phyloP scores from a whole-genome alignment of 2,329 filamentous ascomycete species.

The Lithohypha guttulata region DNA sequence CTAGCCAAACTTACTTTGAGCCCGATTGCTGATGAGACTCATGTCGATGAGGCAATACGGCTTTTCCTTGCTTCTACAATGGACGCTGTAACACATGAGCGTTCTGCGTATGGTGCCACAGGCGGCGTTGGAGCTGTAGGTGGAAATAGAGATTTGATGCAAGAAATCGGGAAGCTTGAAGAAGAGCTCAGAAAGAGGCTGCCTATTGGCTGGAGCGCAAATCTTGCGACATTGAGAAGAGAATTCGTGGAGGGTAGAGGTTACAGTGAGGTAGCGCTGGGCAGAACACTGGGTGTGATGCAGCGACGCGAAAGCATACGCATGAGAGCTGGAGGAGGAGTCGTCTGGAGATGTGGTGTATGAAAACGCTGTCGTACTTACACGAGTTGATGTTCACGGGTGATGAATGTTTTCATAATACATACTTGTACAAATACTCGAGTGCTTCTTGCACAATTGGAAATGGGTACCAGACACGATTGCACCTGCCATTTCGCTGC shows the following conservation, averaged over 20 bases:
- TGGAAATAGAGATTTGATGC: conserved; percentile 78
- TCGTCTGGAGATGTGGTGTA: conserved; percentile 38
- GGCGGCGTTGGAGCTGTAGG: conserved; percentile 13
- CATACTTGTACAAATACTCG: too few relatives aligned
- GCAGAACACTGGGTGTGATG: conserved; percentile 73
- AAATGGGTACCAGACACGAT: too few relatives aligned
- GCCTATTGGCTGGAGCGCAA: conserved; percentile 93
- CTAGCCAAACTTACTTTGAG: conserved; percentile 83
- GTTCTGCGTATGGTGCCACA: conserved; percentile 42
- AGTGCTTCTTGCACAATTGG: too few relatives aligned
- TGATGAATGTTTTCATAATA: too few relatives aligned
- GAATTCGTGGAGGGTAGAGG: conserved; percentile 90
- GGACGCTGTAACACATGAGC: conserved; percentile 90
- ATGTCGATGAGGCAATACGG: conserved; percentile 94
- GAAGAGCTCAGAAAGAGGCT: conserved; percentile 76
- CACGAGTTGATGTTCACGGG: background rate
- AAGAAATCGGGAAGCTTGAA: conserved; percentile 78
- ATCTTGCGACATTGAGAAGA: conserved; percentile 68
- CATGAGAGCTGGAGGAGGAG: conserved; percentile 39
- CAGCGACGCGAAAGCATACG: conserved; percentile 68
- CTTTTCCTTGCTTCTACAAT: conserved; percentile 94
- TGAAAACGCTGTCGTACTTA: conserved; percentile 20
- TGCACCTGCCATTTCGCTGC: too few relatives aligned
- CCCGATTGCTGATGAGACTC: conserved; percentile 74
- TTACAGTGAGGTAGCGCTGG: conserved; percentile 77